Evolutionary conservation across 257 asterid species (phyloP), one percentile per base, ranked within the genome.

Genomic region (Solanum rostratum): DNA sequence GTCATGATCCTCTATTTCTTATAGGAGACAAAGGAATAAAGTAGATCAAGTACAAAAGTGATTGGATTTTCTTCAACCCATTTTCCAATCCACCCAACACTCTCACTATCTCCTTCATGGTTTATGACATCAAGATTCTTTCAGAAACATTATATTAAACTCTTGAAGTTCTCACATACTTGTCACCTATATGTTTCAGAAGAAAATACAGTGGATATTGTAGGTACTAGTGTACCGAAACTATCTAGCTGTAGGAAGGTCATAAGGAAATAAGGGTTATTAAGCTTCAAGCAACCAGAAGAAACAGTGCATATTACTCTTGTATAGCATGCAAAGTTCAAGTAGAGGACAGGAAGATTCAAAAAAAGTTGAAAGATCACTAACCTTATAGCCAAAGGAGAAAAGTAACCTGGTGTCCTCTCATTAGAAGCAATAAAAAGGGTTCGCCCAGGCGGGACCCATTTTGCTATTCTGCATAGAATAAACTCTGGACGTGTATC

Each of bases 351-450:
- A 24, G 39, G 43, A 74, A 49, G 60, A 74, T 65, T 63, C n/a
- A 1, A 12, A 65, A 66, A 22, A 79, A 82, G 45, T n/a, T 83
- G 22, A 10, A 78, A 65, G 13, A 45, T 24, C 71, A 83, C 84
- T 70, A 85, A 95, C 99, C 97, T 92, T 11, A 29, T 89, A 69
- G 89, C 88, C 88, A 97, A 89, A 87, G 99, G 97, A 3, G 97
- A 92, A 81, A 97, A 97, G 90, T 94, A 94, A 54, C 94, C 98
- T 0, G 94, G 92, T 49, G 90, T 90, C 85, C 97, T 92, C 90
- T 95, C 99, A 41, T 97, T 97, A 60, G 99, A 95, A 76, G 98
- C 99, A 78, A 97, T 94, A 82, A 91, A 97, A 49, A 97, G 93
- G 79, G 95, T 95, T 88, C 95, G 91, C 70, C 97, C 97, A 9